phyloP scores from a whole-genome alignment of 345 rosid genomes.

The Gossypium thurberi region DNA sequence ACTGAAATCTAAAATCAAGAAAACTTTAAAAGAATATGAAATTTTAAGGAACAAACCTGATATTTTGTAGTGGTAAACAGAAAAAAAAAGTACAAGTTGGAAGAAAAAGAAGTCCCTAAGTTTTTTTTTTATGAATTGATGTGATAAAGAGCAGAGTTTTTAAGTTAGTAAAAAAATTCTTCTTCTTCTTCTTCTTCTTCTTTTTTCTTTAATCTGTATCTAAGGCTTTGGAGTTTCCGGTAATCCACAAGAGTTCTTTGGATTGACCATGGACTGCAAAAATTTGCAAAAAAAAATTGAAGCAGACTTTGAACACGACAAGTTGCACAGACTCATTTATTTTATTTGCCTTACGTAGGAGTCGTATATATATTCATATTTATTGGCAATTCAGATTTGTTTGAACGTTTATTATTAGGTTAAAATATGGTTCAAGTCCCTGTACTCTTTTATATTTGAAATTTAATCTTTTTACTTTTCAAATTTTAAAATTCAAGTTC shows the following conservation, averaged over 20 bases:
- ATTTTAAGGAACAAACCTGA: slow-evolving; percentile 8
- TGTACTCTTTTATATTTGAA: too few species aligned
- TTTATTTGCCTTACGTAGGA: too few species aligned
- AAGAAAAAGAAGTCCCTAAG: neutral
- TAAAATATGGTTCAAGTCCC: too few species aligned
- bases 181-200: neutral
- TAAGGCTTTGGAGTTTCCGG: neutral
- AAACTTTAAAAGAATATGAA: slow-evolving; percentile 3
- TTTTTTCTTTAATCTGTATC: neutral
- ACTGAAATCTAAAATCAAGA: neutral
- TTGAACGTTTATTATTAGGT: too few species aligned
- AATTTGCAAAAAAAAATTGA: neutral
- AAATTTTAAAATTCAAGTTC: too few species aligned
- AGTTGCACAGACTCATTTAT: too few species aligned
- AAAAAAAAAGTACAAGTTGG: neutral
- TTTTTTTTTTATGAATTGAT: neutral
- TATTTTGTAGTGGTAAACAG: neutral
- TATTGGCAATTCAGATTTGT: too few species aligned
- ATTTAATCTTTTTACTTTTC: too few species aligned
- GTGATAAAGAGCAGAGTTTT: slow-evolving; percentile 1
- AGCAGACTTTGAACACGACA: neutral
- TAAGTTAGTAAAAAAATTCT: neutral
- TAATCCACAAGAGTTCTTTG: neutral
- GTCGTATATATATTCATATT: too few species aligned
- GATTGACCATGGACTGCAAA: slow-evolving; percentile 7